Evolutionary conservation across 768 basidiomycete species (phyloP).

Genomic region (Xerocomellus intermedius): DNA sequence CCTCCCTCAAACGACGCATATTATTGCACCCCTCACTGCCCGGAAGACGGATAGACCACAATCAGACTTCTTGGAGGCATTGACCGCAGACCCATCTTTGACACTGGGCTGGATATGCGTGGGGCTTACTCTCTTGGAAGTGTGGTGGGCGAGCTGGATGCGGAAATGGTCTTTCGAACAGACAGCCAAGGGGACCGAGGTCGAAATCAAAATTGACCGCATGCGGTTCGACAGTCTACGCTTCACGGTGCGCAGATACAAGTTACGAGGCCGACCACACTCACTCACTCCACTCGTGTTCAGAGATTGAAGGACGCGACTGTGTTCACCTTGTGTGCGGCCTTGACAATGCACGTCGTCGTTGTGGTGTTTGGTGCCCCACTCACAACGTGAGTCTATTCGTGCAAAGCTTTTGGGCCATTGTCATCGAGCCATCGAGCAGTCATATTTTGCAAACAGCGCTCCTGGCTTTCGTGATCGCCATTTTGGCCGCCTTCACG

Average conservation of each 20-base stretch:
- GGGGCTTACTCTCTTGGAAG: slow-evolving; percentile 55
- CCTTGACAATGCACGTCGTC: slow-evolving; percentile 47
- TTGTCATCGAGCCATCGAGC: slow-evolving; percentile 1
- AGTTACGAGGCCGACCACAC: neutral
- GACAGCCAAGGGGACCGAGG: slow-evolving; percentile 39
- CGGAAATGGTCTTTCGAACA: slow-evolving; percentile 54
- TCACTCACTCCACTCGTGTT: slow-evolving; percentile 3
- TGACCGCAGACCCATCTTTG: slow-evolving; percentile 58
- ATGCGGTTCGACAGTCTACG: slow-evolving; percentile 38
- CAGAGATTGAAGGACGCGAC: slow-evolving; percentile 55
- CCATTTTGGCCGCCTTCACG: slow-evolving; percentile 62
- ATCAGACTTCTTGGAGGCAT: slow-evolving; percentile 61
- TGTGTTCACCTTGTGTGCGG: slow-evolving; percentile 48
- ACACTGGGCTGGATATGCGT: slow-evolving; percentile 58
- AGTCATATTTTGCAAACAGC: slow-evolving; percentile 62
- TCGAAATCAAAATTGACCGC: slow-evolving; percentile 44
- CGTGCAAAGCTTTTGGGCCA: neutral
- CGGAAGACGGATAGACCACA: slow-evolving; percentile 59
- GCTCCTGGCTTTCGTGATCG: slow-evolving; percentile 65
- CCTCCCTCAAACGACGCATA: slow-evolving; percentile 60
- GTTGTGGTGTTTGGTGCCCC: slow-evolving; percentile 78
- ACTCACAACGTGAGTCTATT: slow-evolving; percentile 46
- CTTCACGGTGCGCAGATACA: slow-evolving; percentile 37
- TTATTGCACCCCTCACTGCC: slow-evolving; percentile 39
- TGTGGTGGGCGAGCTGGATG: slow-evolving; percentile 74